Evolutionary conservation across 2,329 filamentous ascomycete genomes (phyloP), one percentile per base, ranked within the genome.

Genomic region (Tolypocladium guangdongense): DNA sequence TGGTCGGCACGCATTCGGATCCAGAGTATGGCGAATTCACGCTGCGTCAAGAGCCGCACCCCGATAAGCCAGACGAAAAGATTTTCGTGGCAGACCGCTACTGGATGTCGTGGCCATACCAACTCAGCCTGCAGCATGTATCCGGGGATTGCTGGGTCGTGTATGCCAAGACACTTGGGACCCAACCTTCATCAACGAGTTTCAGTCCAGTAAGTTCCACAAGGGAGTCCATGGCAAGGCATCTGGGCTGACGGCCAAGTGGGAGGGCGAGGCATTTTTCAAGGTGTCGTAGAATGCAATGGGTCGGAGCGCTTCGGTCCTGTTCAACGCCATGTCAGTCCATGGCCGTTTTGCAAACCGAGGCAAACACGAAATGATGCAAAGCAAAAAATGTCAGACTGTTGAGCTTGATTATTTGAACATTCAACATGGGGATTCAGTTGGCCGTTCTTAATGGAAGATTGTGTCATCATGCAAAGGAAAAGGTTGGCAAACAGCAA

Each of bases 361-460:
- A 32, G 30, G 27, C 43, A 47, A 7, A 47, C 27, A 33, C 12
- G 27, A 47, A 11, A 32, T 20, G 27, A 32, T 33, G 43, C 10
- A 50, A 37, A 50, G 54, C 27, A 37, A 24, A 20, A 39, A 20
- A 54, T 60, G 59, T 82, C 79, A 83, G 78, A 83, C 77, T 81
- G 77, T 81, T 81, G 77, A 82, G 78, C 78, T 82, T 82, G 79
- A 81, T 78, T 72, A 69, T 70, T 75, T 72, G 70, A 72, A 60
- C 50, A 63, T 64, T 82, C 79, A 76, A 81, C 79, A 82, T 75
- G 60, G 65, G 63, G 62, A 70, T 81, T 83, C 77, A 77, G 80
- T 80, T 81, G 80, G 80, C 79, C 78, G 80, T 83, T 83, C 79
- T 82, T 82, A 81, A 79, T 72, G 74, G 65, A 69, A 78, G 71